Percentiles rank a stretch among this genome's conserved stretches.
These are phyloP conservation scores for Fusarium burgessii DNA, from an alignment of 2,329 filamentous ascomycete species.

Conservation along the genomic window DNA sequence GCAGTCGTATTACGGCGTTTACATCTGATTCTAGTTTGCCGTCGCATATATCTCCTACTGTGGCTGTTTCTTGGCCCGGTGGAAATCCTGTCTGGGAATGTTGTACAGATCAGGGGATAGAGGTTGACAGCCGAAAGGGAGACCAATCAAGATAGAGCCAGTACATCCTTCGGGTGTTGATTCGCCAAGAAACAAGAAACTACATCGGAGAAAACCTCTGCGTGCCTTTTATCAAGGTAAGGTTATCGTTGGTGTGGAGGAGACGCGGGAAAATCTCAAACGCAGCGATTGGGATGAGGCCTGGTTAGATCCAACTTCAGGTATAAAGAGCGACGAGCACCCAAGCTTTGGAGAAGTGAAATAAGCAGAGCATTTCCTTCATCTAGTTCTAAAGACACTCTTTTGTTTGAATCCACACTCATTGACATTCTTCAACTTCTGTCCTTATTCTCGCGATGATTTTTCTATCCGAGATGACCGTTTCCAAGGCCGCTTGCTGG, in stretches of 20 bases:
- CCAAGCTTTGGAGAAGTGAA: not conserved
- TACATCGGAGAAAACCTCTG: slow-evolving; percentile 8
- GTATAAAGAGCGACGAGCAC: slow-evolving; percentile 27
- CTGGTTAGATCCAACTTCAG: no score
- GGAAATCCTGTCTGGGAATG: slow-evolving; percentile 16
- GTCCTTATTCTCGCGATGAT: slow-evolving; percentile 18
- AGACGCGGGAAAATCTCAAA: not conserved
- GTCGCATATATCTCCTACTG: not conserved
- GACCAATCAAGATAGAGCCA: slow-evolving; percentile 40
- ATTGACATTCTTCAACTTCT: slow-evolving; percentile 9
- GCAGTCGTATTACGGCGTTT: not conserved
- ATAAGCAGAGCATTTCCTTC: not conserved
- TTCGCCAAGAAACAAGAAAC: slow-evolving; percentile 1
- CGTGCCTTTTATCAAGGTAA: slow-evolving; percentile 16
- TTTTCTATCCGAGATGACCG: slow-evolving; percentile 7
- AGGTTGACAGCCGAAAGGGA: slow-evolving; percentile 23
- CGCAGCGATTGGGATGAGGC: not conserved
- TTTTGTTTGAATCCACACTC: slow-evolving; percentile 22
- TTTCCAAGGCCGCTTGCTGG: slow-evolving; percentile 18
- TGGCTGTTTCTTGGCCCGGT: slow-evolving; percentile 30
- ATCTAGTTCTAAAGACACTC: not conserved
- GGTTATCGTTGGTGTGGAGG: slow-evolving; percentile 30
- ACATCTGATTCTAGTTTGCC: not conserved
- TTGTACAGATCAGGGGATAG: slow-evolving; percentile 26
- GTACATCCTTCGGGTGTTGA: slow-evolving; percentile 34